Evolutionary conservation across 805 yeast species (phyloP).

Genomic region (Saturnispora halmiae): DNA sequence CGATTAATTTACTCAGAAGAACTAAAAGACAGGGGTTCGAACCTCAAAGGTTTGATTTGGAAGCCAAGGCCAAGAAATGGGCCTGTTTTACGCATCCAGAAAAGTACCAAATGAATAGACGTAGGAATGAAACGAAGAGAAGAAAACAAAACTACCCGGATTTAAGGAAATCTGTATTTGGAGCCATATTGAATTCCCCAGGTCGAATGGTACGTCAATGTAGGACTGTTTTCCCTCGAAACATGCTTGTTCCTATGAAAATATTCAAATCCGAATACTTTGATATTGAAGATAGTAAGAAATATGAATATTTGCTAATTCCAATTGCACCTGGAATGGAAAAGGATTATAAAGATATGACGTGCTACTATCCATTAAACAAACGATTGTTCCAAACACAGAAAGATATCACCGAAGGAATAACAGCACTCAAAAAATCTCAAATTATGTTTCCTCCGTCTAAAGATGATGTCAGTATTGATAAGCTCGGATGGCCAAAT

Average conservation of each 20-base stretch:
- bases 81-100: conserved; percentile 22
- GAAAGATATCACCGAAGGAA: neutral
- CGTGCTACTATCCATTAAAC: conserved; percentile 3
- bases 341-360: neutral
- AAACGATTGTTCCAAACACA: neutral
- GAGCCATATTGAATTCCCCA: conserved; percentile 34
- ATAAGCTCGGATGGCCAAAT: conserved; percentile 6
- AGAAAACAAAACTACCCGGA: conserved; percentile 19
- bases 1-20: neutral
- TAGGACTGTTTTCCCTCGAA: conserved; percentile 32
- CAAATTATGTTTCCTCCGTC: neutral
- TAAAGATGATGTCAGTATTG: neutral
- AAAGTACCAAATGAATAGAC: conserved; percentile 18
- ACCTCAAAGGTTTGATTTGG: conserved; percentile 2
- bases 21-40: neutral
- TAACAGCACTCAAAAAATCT: neutral
- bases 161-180: conserved; percentile 31
- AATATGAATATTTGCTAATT: neutral
- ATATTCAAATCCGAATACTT: conserved; percentile 10
- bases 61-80: neutral
- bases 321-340: conserved; percentile 1
- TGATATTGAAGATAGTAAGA: neutral
- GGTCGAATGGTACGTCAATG: conserved; percentile 33
- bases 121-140: conserved; percentile 9
- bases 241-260: conserved; percentile 30